Base-by-base conservation (phyloP, 163 green algal species). In the Chlamydomonas reinhardtii region DNA sequence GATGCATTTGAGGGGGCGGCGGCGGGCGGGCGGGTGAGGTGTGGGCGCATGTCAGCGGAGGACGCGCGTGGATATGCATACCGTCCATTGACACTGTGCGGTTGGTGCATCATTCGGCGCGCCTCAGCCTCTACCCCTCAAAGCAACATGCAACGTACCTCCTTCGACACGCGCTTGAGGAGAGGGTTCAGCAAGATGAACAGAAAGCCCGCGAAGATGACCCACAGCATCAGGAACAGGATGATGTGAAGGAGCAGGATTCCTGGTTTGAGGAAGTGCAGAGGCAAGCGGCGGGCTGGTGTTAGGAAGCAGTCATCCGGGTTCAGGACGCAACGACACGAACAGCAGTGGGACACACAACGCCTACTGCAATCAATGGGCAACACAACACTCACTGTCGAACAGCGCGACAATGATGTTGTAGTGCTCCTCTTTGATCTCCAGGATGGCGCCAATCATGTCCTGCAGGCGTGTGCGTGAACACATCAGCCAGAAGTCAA, bases 161-260 rank as follows among this genome's bases (percentile, higher is more conserved):
- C 80, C 54, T 75, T 66, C 16, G 56, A 24, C 9, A 79, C 56
- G 14, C 80, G 32, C 56, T 65, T 86, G 22, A 86, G 29, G n/a
- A 86, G 56, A 0, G 80, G 80, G 27, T 73, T 62, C 3, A 86
- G 80, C 27, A 86, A 34, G 0, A 86, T 4, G 32, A 86, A 34
- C 17, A 86, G 20, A 27, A 86, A 86, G 35, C 80, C 80, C 3
- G 29, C 56, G n/a, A 86, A 86, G 54, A 86, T 79, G 16, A 79
- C 34, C 70, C 69, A 80, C 20, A 79, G 43, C 31, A 73, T 2
- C 4, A 86, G 54, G 35, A 86, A 86, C 54, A 86, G n/a, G 6
- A 86, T 25, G 19, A 79, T 73, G 56, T 86, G 80, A 11, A 80
- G 35, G 4, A 73, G 15, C 16, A 86, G 64, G n/a, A 86, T 79